These are phyloP conservation scores for Tilletiopsis washingtonensis DNA, from an alignment of 1,284 basidiomycete genomes.

Conservation along the genomic window DNA sequence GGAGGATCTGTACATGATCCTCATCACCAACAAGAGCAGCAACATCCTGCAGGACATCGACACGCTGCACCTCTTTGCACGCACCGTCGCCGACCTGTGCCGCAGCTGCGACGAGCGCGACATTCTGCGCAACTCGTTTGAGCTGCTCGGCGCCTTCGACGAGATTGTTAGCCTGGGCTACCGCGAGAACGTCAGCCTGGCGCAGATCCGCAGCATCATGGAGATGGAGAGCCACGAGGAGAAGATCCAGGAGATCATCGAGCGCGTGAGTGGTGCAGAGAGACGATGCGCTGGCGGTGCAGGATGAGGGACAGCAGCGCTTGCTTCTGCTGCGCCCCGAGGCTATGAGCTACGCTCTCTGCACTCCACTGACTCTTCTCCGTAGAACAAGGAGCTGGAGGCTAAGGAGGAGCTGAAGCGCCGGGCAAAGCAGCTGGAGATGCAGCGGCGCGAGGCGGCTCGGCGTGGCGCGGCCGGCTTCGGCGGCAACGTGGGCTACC, in stretches of 20 bases:
- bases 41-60: conserved; percentile 99
- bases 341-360: too few species aligned
- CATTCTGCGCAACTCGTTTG: conserved; percentile 85
- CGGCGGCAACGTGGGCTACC: conserved; percentile 7
- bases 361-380: too few species aligned
- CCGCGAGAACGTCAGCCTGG: conserved; percentile 82
- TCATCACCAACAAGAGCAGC: conserved; percentile 95
- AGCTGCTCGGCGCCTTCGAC: conserved; percentile 90
- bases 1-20: conserved; percentile 92
- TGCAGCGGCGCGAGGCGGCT: conserved; percentile 68
- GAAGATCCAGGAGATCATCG: conserved; percentile 99
- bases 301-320: too few species aligned
- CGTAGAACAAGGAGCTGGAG: conserved; percentile 93
- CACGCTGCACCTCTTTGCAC: conserved; percentile 84
- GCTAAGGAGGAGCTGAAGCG: conserved; percentile 99
- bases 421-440: conserved; percentile 93
- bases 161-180: conserved; percentile 93
- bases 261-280: conserved; percentile 59
- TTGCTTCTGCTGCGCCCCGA: too few species aligned
- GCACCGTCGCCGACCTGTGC: conserved; percentile 80
- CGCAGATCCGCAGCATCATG: conserved; percentile 81
- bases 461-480: conserved; percentile 31
- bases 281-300: conserved; percentile 1
- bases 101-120: conserved; percentile 74
- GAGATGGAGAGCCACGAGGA: conserved; percentile 99